These are phyloP conservation scores for Ceratobasidium sp. DNA, from an alignment of 1,284 basidiomycete genomes.

Conservation along the genomic window DNA sequence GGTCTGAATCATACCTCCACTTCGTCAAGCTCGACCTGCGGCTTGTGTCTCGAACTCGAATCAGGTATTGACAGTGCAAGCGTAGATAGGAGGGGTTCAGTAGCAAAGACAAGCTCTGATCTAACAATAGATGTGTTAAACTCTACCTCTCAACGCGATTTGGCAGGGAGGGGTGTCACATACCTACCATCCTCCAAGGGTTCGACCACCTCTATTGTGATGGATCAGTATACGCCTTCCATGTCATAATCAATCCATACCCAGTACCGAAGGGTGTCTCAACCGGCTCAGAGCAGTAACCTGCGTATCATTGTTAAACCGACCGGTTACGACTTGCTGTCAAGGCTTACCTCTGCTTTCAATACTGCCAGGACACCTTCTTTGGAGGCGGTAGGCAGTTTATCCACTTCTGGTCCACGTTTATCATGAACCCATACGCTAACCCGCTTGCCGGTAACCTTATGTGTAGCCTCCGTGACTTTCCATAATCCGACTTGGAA, in stretches of 20 bases:
- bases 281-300: constrained; percentile 84
- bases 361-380: constrained; percentile 81
- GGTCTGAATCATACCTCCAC: constrained; percentile 72
- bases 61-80: constrained; percentile 76
- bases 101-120: constrained; percentile 88
- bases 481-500: constrained; percentile 86
- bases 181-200: constrained; percentile 91
- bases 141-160: too few species aligned
- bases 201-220: constrained; percentile 85
- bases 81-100: constrained; percentile 84
- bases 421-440: constrained; percentile 92
- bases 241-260: constrained; percentile 51
- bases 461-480: constrained; percentile 83
- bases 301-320: constrained; percentile 53
- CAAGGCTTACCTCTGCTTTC: constrained; percentile 78
- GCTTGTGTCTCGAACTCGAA: constrained; percentile 49
- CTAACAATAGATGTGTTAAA: constrained; percentile 38
- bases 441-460: constrained; percentile 85
- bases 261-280: constrained; percentile 92
- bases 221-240: background rate
- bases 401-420: constrained; percentile 73
- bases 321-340: background rate
- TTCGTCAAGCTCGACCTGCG: constrained; percentile 79
- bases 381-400: constrained; percentile 63
- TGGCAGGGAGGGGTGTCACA: too few species aligned